These are phyloP conservation scores for Gelatoporia subvermispora DNA, from an alignment of 768 basidiomycete species.

Conservation along the genomic window DNA sequence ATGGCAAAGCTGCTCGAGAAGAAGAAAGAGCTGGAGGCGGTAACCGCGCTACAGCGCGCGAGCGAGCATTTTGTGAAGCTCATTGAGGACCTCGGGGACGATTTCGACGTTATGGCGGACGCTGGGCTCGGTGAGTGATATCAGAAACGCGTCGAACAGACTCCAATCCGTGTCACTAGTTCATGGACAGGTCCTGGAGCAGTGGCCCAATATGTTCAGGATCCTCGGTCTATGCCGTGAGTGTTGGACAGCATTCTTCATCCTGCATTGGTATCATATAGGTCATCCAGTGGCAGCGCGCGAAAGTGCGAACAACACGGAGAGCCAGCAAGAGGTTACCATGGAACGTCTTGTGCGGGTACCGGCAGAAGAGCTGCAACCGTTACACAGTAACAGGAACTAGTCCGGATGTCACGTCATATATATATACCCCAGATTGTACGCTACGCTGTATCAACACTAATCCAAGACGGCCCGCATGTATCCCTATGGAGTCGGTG, in stretches of 20 bases:
- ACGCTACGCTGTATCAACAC: not conserved
- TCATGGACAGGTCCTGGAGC: slow-evolving; percentile 71
- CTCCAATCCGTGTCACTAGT: slow-evolving; percentile 32
- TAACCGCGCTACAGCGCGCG: slow-evolving; percentile 64
- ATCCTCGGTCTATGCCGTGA: slow-evolving; percentile 65
- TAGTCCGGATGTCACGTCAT: not conserved
- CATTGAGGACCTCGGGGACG: slow-evolving; percentile 62
- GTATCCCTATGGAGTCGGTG: not conserved
- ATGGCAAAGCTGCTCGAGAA: slow-evolving; percentile 61
- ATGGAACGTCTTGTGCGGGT: slow-evolving; percentile 71
- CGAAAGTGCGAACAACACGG: slow-evolving; percentile 25
- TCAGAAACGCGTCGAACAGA: not conserved
- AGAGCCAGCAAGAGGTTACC: slow-evolving; percentile 17
- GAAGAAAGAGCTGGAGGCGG: slow-evolving; percentile 78
- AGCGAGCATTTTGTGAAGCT: slow-evolving; percentile 61
- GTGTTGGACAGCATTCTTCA: slow-evolving; percentile 15
- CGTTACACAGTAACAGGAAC: slow-evolving; percentile 13
- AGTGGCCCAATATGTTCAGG: slow-evolving; percentile 82
- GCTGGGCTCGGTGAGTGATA: slow-evolving; percentile 56
- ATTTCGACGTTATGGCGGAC: slow-evolving; percentile 74
- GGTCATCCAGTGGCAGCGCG: slow-evolving; percentile 43
- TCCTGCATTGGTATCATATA: not conserved
- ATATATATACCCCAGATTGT: not conserved
- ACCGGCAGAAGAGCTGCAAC: slow-evolving; percentile 61
- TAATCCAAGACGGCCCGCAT: not conserved